Evolutionary conservation across 305 asterid species (phyloP).

Genomic region (Fraxinus xanthoxyloides): DNA sequence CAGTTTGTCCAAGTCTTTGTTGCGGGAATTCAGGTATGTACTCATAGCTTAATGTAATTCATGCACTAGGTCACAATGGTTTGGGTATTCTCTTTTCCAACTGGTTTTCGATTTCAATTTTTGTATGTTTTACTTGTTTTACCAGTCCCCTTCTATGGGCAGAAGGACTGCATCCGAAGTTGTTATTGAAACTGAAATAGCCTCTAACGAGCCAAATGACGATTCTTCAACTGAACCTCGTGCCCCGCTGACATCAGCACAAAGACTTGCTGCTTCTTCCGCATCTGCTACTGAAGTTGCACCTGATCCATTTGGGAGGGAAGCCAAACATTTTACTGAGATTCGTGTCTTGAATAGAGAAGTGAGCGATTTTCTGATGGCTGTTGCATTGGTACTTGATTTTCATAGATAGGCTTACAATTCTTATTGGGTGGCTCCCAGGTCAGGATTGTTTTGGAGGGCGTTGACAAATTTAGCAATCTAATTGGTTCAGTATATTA

Average conservation of each 20-base stretch:
- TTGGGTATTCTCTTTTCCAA: not conserved
- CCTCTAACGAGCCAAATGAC: conserved; percentile 69
- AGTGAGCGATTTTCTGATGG: conserved; percentile 42
- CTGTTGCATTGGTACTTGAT: not conserved
- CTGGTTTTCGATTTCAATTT: not conserved
- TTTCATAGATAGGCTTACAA: conserved; percentile 12
- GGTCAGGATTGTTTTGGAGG: conserved; percentile 96
- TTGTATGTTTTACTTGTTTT: conserved; percentile 12
- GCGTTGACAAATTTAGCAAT: conserved; percentile 91
- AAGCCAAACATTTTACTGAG: conserved; percentile 97
- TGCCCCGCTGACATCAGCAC: conserved; percentile 87
- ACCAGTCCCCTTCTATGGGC: conserved; percentile 92
- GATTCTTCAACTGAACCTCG: conserved; percentile 49
- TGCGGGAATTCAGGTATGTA: conserved; percentile 89
- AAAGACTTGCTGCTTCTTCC: conserved; percentile 76
- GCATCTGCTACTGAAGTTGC: conserved; percentile 62
- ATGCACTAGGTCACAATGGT: not conserved
- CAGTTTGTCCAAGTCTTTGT: conserved; percentile 87
- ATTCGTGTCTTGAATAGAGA: conserved; percentile 92
- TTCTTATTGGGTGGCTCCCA: conserved; percentile 31
- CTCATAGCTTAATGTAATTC: not conserved
- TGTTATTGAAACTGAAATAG: conserved; percentile 34
- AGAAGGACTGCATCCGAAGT: conserved; percentile 66
- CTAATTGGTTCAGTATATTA: conserved; percentile 86
- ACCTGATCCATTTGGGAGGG: conserved; percentile 88